Evolutionary conservation across 106 monocot species (phyloP), one percentile per base, ranked within the genome.

Genomic region (Dendrobium officinale): DNA sequence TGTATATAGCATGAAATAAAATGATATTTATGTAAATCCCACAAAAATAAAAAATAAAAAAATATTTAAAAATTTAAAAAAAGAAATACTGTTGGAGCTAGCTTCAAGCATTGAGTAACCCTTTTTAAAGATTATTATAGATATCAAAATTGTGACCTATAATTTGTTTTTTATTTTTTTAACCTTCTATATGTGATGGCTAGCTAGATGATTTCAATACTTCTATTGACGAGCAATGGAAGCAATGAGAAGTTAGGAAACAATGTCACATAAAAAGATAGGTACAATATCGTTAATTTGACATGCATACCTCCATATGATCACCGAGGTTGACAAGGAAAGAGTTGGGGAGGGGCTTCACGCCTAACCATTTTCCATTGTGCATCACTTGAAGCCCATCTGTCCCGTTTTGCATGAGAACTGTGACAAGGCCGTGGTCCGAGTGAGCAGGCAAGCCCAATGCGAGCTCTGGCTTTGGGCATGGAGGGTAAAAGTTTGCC

Each of bases 281-380:
- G n/a, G 41, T n/a, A 0, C 10, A 33, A 78, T 31, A 33, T 15
- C 18, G 15, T 48, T 7, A 29, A 13, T 56, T 24, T 40, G n/a
- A 3, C 41, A 29, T 49, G 51, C 58, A 29, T 86, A 91, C 94
- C 92, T 94, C 94, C 85, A 88, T 77, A 8, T 92, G 92, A 42
- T 94, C 94, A 7, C 92, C 94, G 9, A 78, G 75, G 79, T 91
- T 93, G 87, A 93, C 80, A 72, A 93, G 77, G 54, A 86, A 84
- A 24, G 89, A 88, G 76, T 83, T 77, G 15, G 91, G 90, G 27
- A 61, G 59, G 11, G 83, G 85, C 44, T 82, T 82, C 68, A 89
- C 88, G 2, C 45, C 54, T 18, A 91, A 79, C 93, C 93, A 94
- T 24, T 75, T 83, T 22, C 82, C 87, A 0, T 82, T 20, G 56